These are phyloP conservation scores for Sextonia rubra DNA, from an alignment of 164 flowering plant species.

Conservation along the genomic window DNA sequence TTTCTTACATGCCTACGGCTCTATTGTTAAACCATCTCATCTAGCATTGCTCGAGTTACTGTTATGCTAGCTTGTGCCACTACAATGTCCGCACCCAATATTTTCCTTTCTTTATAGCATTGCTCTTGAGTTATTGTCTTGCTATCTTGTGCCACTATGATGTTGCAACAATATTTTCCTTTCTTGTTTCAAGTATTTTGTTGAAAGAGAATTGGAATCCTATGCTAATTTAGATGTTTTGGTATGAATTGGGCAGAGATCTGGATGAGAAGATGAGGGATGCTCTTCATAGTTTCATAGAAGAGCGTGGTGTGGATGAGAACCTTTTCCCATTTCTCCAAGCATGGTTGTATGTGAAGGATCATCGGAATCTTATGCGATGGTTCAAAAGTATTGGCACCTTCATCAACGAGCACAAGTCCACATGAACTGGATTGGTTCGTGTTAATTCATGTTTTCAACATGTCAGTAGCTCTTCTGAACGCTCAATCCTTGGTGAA, in stretches of 20 bases:
- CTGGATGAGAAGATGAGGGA: constrained; percentile 63
- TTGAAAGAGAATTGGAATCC: neutral
- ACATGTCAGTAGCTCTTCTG: no score
- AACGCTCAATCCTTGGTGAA: no score
- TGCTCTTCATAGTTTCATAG: constrained; percentile 59
- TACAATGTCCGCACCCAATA: no score
- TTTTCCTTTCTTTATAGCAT: neutral
- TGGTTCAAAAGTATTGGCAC: constrained; percentile 78
- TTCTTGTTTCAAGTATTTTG: neutral
- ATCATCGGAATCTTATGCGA: constrained; percentile 65
- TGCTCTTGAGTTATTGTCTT: neutral
- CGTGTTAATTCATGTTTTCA: no score
- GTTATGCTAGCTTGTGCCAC: no score
- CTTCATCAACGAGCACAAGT: constrained; percentile 38
- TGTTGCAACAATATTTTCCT: neutral
- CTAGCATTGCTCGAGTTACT: no score
- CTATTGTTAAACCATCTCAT: no score
- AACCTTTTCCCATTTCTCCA: constrained; percentile 83
- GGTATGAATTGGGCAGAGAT: constrained; percentile 44
- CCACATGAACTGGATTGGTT: constrained; percentile 10
- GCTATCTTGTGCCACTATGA: neutral
- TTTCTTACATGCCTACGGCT: no score
- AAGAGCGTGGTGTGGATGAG: constrained; percentile 80
- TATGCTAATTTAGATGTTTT: neutral
- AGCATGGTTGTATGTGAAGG: constrained; percentile 97